Evolutionary conservation across 2,329 filamentous ascomycete genomes (phyloP), one percentile per base, ranked within the genome.

Genomic region (Calonectria pteridis): DNA sequence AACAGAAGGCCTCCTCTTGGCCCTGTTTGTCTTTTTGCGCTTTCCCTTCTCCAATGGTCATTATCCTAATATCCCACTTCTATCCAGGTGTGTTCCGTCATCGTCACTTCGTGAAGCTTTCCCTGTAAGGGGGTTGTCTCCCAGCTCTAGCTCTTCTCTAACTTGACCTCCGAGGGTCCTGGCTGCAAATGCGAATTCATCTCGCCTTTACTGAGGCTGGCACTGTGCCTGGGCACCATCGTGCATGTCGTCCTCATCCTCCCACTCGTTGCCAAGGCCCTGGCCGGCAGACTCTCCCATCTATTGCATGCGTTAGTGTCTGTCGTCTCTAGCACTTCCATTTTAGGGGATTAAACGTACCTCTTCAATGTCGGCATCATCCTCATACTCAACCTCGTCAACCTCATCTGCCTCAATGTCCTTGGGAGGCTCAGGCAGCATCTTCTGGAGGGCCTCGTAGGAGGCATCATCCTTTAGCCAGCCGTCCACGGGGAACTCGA

Each of bases 311-410:
- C 37, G 64, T 80, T 72, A 80, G 78, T 67, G 62, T 37, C n/a
- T 20, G 3, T 28, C 23, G 23, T 20, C 33, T 64, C 40, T 43
- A 2, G 0, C 20, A 53, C 28, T 49, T 73, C 43, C 78, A 75
- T 37, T 26, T 23, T 46, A 7, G 26, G 35, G 2, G 69, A 29
- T 66, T 20, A 50, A 28, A 43, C 89, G 85, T 84, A 93, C 92
- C 81, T 95, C 92, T 66, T 98, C 95, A 78, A 98, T 91, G 79
- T 95, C 93, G 4, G 92, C 95, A 76, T 96, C 91, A n/a, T 91
- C 91, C 75, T 98, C 94, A 80, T 94, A 98, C 3, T 95, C 91
- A 0, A 98, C 95, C 77, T 98, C 95, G 72, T 98, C 97, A 11
- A 96, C 88, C 73, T 94, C 92, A 0, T 96, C 93, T 0, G 92